Evolutionary conservation across 73 alveolate species (phyloP), one percentile per base, ranked within the genome.

Genomic region (Urostyla sp.): DNA sequence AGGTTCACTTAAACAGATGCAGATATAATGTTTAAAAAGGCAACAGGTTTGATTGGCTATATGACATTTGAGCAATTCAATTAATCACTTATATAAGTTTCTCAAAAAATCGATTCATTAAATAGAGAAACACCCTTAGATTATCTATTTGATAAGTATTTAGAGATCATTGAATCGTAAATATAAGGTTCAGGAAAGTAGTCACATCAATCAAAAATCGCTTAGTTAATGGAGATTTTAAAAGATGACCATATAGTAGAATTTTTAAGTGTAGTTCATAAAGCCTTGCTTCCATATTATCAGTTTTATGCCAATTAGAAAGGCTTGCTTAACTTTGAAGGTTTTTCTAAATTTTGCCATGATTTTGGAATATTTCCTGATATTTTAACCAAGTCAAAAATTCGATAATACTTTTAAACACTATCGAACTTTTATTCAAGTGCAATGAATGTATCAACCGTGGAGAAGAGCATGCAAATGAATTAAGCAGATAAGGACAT

Each of bases 311-410:
- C 97, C 0, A 60, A 61, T 73, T 20, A 66, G 28, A 56, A 59
- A 75, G 90, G 91, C 49, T 69, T 77, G 21, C 72, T 91, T 82
- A 72, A 75, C 38, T 77, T 56, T 49, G 87, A 78, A 15, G 73
- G 72, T n/a, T 91, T 91, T 35, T 57, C 69, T 2, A 84, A 84
- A 75, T 91, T 91, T 73, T 91, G 97, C 67, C 77, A 54, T 69
- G 97, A 91, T 48, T 91, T 91, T 72, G 94, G 90, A 7, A 61
- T 91, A 8, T 91, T 91, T 67, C 97, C 97, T 2, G 97, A 91
- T 63, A 54, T 91, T 34, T 48, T 87, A 23, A 80, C 90, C 38
- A 84, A 91, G 75, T 37, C 88, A n/a, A 87, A 77, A 55, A 57
- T 91, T 11, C 46, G 74, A 61, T 46, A 56, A 24, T 80, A 82